Base-by-base conservation (phyloP, 2,329 filamentous ascomycete species). In the Allantophomopsis cytisporea region DNA sequence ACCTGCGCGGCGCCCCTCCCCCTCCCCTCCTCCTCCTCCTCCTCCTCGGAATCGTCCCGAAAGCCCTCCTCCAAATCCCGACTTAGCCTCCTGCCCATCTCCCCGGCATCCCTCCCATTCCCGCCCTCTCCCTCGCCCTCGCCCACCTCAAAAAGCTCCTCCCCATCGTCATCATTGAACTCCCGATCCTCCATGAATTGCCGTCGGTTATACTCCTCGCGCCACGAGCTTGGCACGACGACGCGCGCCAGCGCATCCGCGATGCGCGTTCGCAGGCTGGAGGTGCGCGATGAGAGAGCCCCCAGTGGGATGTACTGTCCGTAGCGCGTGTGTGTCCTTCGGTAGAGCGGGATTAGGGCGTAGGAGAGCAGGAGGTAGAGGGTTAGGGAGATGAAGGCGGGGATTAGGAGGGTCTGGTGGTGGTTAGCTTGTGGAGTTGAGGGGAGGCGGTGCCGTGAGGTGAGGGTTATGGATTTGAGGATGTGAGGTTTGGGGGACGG, bases 11-110 rank as follows among this genome's bases (percentile, higher is more conserved):
- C 18, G 4, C 23, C 23, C 5, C 3, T 3, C 4, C 23, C 23
- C 7, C 11, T 28, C 23, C 23, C 8, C 7, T 8, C 23, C 4
- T 8, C 10, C 20, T 39, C 48, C 8, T 49, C 49, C 18, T 77
- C 73, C 31, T 80, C 75, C 41, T 80, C 76, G 53, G 80, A 83
- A 49, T 83, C 78, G 55, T 84, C 80, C 59, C 74, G 73, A 54
- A 85, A 85, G 0, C 79, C 80, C 51, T 80, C 71, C 56, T 89
- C 83, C 38, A 89, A 59, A 50, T 94, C 86, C 60, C 85, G 68
- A 56, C 84, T 89, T 44, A 94, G 52, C 45, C 86, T 68, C 48
- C 73, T 65, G 36, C 66, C 68, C 35, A 60, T 58, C 36, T 54
- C 36, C 16, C 16, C 31, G 11, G 16, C 31, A 12, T 34, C 6